Conservation (phyloP, 345 rosid species). For the Citrus maxima region DNA sequence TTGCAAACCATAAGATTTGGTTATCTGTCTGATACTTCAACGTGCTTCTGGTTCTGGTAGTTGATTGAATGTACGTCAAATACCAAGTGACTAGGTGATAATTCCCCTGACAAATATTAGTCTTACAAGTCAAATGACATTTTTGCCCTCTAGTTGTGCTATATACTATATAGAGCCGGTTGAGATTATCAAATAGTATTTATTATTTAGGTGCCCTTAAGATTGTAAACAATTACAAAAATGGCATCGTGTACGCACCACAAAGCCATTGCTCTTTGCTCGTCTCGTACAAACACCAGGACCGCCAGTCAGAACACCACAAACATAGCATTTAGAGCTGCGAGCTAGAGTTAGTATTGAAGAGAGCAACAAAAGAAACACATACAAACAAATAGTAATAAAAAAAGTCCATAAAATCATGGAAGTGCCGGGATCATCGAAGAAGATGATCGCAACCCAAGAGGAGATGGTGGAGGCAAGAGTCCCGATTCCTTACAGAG, state of each 20-base stretch:
- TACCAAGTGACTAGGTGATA: neutral
- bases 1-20: neutral
- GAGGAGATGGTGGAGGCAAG: slow-evolving; percentile 88
- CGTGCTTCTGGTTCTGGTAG: neutral
- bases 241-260: too few species aligned
- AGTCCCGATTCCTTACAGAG: slow-evolving; percentile 81
- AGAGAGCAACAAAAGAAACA: neutral
- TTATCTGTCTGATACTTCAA: neutral
- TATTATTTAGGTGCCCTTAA: too few species aligned
- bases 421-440: slow-evolving; percentile 89
- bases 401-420: slow-evolving; percentile 20
- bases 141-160: neutral
- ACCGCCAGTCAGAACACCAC: neutral
- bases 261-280: too few species aligned
- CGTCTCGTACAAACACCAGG: neutral
- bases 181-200: too few species aligned
- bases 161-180: too few species aligned
- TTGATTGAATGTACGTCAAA: neutral
- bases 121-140: neutral
- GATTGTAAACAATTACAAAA: too few species aligned
- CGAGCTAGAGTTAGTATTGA: neutral
- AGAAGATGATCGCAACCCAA: slow-evolving; percentile 96
- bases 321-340: neutral
- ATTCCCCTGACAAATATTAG: neutral
- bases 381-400: neutral